Conservation (phyloP, 1,284 basidiomycete species). For the Apiotrichum sp. region DNA sequence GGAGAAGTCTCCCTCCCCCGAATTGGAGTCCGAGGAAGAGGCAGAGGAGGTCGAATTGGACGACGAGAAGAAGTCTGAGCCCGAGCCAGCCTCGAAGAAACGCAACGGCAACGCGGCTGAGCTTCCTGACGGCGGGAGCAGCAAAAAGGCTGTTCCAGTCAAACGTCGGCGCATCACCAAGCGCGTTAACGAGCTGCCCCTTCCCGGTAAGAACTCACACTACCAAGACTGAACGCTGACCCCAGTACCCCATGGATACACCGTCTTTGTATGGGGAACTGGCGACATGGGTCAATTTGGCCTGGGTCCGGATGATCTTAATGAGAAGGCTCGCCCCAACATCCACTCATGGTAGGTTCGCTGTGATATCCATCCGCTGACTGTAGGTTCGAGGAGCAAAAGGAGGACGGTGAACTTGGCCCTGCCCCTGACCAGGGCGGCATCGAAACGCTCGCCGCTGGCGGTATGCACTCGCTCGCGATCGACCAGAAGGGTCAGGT, state of each 20-base stretch:
- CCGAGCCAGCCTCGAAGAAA: not conserved
- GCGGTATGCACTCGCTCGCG: slow-evolving; percentile 78
- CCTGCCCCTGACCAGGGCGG: slow-evolving; percentile 55
- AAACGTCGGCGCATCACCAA: slow-evolving; percentile 15
- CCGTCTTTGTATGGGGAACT: slow-evolving; percentile 64
- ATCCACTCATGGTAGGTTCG: slow-evolving; percentile 51
- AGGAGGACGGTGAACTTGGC: slow-evolving; percentile 42
- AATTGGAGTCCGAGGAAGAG: not conserved
- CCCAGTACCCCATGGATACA: slow-evolving; percentile 39
- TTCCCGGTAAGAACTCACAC: slow-evolving; percentile 20
- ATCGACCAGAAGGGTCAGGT: slow-evolving; percentile 75
- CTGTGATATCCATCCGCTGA: not conserved
- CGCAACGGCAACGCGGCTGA: slow-evolving; percentile 1
- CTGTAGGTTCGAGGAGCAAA: slow-evolving; percentile 44
- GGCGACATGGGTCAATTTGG: slow-evolving; percentile 88
- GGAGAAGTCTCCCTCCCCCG: not conserved
- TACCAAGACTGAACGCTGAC: not conserved
- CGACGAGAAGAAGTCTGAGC: not conserved
- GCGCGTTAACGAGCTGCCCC: slow-evolving; percentile 28
- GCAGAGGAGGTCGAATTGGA: not conserved
- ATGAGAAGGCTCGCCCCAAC: slow-evolving; percentile 65
- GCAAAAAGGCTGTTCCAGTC: slow-evolving; percentile 1
- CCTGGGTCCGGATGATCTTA: slow-evolving; percentile 61
- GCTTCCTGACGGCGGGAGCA: not conserved
- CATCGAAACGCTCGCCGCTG: slow-evolving; percentile 66